A percentile compares a stretch with the other conserved stretches of the same genome.
These are phyloP conservation scores for Porpolomopsis calyptriformis DNA, from an alignment of 768 basidiomycete genomes.

Conservation along the genomic window DNA sequence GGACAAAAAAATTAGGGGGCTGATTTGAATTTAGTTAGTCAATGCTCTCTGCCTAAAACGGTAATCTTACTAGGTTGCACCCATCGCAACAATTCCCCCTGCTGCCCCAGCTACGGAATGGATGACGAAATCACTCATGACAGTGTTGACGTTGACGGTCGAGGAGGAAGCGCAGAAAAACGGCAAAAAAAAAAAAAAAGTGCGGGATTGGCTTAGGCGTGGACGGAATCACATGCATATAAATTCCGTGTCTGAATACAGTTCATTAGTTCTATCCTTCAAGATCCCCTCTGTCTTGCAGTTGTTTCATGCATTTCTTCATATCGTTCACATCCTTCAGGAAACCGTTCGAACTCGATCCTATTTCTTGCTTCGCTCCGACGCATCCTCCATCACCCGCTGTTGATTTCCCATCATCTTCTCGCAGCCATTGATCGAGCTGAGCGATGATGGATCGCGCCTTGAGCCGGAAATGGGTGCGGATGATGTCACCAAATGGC, in stretches of 20 bases:
- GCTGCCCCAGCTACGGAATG: conserved; percentile 84
- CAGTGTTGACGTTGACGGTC: conserved; percentile 1
- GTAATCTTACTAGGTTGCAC: conserved; percentile 80
- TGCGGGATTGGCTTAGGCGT: background rate
- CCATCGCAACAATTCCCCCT: conserved; percentile 87
- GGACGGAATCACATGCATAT: conserved; percentile 2
- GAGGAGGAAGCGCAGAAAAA: too few relatives aligned
- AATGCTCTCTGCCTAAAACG: too few relatives aligned
- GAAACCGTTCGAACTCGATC: conserved; percentile 48
- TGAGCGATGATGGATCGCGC: conserved; percentile 57
- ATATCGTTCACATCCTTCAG: conserved; percentile 63
- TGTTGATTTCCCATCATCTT: conserved; percentile 63
- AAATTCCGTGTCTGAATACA: background rate
- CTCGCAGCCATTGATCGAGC: conserved; percentile 65
- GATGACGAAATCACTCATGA: conserved; percentile 69
- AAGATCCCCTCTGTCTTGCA: conserved; percentile 19
- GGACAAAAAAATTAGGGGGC: conserved; percentile 85
- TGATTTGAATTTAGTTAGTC: conserved; percentile 23
- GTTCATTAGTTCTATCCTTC: background rate
- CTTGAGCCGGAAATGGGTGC: conserved; percentile 86
- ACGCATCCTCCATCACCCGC: conserved; percentile 41
- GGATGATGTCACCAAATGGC: conserved; percentile 79
- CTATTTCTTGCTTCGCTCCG: conserved; percentile 23
- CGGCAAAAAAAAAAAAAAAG: too few relatives aligned
- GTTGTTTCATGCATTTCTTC: conserved; percentile 44